Evolutionary conservation across 2,329 filamentous ascomycete species (phyloP).

Genomic region (Botryotinia narcissicola): DNA sequence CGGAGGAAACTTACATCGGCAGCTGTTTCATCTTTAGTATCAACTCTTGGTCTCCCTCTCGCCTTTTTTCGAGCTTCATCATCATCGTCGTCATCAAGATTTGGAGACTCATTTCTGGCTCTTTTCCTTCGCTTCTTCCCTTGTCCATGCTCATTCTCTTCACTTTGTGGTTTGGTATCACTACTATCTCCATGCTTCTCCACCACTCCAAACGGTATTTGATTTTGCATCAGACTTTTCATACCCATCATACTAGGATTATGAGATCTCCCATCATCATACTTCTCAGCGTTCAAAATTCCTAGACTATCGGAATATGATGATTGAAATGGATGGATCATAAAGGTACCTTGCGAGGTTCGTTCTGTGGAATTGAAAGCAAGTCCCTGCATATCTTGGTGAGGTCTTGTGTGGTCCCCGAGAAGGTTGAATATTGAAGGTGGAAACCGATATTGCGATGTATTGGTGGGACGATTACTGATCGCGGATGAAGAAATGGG

Average conservation of each 20-base stretch:
- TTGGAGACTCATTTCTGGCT: conserved; percentile 36
- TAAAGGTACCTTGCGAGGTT: conserved; percentile 23
- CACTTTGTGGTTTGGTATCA: conserved; percentile 24
- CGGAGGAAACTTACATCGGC: conserved; percentile 64
- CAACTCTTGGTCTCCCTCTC: conserved; percentile 71
- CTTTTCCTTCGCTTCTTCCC: conserved; percentile 40
- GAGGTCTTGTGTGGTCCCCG: conserved; percentile 16
- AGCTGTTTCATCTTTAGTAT: conserved; percentile 74
- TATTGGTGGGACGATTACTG: conserved; percentile 23
- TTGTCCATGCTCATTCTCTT: conserved; percentile 31
- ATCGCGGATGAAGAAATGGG: conserved; percentile 12
- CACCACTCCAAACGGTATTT: conserved; percentile 32
- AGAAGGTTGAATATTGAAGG: conserved; percentile 14
- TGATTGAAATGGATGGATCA: conserved; percentile 24
- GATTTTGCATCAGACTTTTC: conserved; percentile 21
- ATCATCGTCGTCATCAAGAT: conserved; percentile 43
- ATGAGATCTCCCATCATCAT: conserved; percentile 40
- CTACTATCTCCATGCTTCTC: conserved; percentile 23
- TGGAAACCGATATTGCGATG: conserved; percentile 6
- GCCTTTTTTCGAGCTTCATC: conserved; percentile 57
- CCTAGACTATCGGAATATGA: conserved; percentile 27
- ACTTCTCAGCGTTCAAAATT: conserved; percentile 50
- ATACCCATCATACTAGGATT: conserved; percentile 21
- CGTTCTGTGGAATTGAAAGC: conserved; percentile 23
- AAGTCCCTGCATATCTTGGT: conserved; percentile 30